phyloP scores from a whole-genome alignment of 2,329 filamentous ascomycete species.

The Colletotrichum horii region DNA sequence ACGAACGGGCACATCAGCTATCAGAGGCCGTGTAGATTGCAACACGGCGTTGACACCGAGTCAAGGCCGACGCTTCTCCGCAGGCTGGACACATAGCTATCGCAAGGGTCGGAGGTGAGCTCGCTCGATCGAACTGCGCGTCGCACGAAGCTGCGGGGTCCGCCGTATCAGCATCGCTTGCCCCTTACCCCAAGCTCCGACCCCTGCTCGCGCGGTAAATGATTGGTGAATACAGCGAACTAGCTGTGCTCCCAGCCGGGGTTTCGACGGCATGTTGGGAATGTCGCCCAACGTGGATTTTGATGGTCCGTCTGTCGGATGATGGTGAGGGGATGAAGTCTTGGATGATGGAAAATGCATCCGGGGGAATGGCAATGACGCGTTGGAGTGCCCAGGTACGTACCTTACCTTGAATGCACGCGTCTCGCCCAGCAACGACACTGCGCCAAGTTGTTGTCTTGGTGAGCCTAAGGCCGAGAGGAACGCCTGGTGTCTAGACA shows the following conservation, averaged over 20 bases:
- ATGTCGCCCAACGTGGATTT: not conserved
- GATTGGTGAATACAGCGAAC: not conserved
- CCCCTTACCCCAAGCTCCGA: not conserved
- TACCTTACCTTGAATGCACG: not conserved
- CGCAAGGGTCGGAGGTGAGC: not conserved
- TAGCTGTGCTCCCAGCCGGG: not conserved
- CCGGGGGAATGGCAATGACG: not conserved
- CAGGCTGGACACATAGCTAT: not conserved
- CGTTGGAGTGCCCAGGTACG: not conserved
- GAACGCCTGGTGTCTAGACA: too few species aligned
- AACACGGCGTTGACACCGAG: not conserved
- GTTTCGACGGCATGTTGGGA: not conserved
- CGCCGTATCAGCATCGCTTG: not conserved
- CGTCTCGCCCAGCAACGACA: not conserved
- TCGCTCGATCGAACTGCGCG: not conserved
- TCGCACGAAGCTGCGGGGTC: slow-evolving; percentile 8
- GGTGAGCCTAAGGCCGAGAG: not conserved
- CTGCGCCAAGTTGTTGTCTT: not conserved
- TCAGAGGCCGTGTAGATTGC: not conserved
- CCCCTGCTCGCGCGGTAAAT: not conserved
- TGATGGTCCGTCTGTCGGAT: not conserved
- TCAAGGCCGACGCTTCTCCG: slow-evolving; percentile 17
- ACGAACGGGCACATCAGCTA: not conserved
- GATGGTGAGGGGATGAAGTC: not conserved
- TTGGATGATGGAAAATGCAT: not conserved